These are phyloP conservation scores for Glycine soja DNA, from an alignment of 306 rosid genomes.

Conservation along the genomic window DNA sequence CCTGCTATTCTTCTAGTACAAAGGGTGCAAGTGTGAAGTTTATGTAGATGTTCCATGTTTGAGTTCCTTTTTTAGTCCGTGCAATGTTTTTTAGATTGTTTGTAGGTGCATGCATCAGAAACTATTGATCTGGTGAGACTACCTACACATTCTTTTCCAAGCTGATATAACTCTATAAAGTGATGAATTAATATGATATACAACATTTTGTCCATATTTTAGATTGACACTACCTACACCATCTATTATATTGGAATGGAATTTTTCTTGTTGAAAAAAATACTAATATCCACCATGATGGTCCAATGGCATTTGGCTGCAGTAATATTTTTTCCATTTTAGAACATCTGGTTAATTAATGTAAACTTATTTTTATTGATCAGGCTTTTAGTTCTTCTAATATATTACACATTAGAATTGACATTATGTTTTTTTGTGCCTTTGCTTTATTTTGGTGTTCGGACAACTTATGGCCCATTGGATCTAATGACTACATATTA, in stretches of 20 bases:
- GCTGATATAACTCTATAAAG: slow-evolving; percentile 24
- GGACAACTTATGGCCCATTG: background rate
- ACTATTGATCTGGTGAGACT: slow-evolving; percentile 19
- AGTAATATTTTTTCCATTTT: background rate
- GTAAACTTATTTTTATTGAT: background rate
- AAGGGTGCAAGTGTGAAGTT: slow-evolving; percentile 70
- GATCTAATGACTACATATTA: slow-evolving; percentile 1
- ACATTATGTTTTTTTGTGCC: background rate
- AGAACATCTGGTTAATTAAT: slow-evolving; percentile 14
- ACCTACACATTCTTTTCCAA: slow-evolving; percentile 13
- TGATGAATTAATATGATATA: slow-evolving; percentile 2
- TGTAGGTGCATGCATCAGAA: slow-evolving; percentile 1
- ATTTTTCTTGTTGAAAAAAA: background rate
- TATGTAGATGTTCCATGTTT: slow-evolving; percentile 89
- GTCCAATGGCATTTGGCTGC: slow-evolving; percentile 9
- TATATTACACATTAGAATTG: background rate
- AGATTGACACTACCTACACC: slow-evolving; percentile 17
- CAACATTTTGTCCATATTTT: slow-evolving; percentile 12
- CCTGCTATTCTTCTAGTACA: slow-evolving; percentile 62
- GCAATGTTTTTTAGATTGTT: slow-evolving; percentile 21
- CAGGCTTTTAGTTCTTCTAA: slow-evolving; percentile 13
- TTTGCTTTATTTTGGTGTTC: slow-evolving; percentile 11
- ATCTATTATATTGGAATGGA: slow-evolving; percentile 16
- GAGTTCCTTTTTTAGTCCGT: slow-evolving; percentile 41
- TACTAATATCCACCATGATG: slow-evolving; percentile 19